Conservation (phyloP, 2,329 filamentous ascomycete genomes). For the Cercospora beticola region DNA sequence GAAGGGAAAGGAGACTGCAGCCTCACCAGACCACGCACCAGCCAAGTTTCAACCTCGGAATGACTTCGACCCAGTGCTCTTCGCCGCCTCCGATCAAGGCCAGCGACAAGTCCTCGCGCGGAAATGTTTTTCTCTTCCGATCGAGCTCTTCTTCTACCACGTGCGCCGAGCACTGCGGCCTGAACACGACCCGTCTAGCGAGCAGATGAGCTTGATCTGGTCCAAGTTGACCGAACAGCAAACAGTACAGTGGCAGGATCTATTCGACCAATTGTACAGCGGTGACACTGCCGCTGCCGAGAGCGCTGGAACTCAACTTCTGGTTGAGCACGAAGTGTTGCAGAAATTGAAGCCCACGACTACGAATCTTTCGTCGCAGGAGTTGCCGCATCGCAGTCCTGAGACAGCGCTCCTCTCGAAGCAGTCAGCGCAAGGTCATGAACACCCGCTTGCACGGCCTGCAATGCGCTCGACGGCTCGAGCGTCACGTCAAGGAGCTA, state of each 20-base stretch:
- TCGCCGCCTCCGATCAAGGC: background rate
- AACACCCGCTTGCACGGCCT: background rate
- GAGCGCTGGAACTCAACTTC: background rate
- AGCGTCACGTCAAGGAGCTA: background rate
- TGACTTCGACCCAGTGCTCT: background rate
- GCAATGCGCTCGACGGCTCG: background rate
- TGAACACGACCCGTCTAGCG: background rate
- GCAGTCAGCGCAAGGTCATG: background rate
- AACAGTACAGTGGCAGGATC: background rate
- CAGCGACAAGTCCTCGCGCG: background rate
- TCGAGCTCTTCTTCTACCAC: slow-evolving; percentile 6
- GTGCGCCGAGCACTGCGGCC: background rate
- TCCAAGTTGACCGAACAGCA: background rate
- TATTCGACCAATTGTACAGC: background rate
- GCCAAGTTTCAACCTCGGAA: background rate
- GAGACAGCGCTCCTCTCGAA: background rate
- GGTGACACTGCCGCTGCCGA: background rate
- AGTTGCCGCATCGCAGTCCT: background rate
- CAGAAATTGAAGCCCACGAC: background rate
- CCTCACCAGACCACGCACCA: background rate
- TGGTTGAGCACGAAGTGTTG: background rate
- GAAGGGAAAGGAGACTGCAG: background rate
- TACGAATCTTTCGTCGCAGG: background rate
- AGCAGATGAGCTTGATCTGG: slow-evolving; percentile 1
- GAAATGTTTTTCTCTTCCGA: background rate